phyloP scores from a whole-genome alignment of 2,329 filamentous ascomycete genomes.

The Neophaeococcomyces mojaviensis region DNA sequence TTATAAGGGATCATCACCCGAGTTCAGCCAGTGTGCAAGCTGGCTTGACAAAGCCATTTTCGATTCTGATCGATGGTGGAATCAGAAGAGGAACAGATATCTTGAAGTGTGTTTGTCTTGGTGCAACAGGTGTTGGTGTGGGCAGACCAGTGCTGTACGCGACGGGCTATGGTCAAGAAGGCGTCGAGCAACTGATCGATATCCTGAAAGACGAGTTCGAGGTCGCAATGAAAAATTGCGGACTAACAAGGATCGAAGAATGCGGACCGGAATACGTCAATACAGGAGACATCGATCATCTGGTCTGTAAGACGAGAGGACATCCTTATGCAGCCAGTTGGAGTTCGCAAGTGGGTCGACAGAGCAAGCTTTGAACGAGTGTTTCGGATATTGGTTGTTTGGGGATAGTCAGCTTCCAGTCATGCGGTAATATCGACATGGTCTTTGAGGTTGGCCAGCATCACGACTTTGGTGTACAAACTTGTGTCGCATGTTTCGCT shows the following conservation, averaged over 20 bases:
- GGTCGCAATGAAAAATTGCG: conserved; percentile 41
- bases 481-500: too few species aligned
- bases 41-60: conserved; percentile 27
- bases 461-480: too few species aligned
- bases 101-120: conserved; percentile 47
- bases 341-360: not conserved
- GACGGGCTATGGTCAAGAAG: conserved; percentile 47
- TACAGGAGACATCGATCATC: conserved; percentile 44
- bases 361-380: conserved; percentile 8
- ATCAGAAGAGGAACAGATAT: conserved; percentile 49
- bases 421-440: too few species aligned
- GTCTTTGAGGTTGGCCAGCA: too few species aligned
- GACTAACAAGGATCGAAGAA: conserved; percentile 39
- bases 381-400: not conserved
- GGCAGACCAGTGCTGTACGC: conserved; percentile 48
- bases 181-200: conserved; percentile 47
- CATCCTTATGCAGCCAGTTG: conserved; percentile 36
- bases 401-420: not conserved
- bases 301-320: conserved; percentile 34
- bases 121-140: conserved; percentile 48
- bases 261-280: conserved; percentile 39
- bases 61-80: conserved; percentile 48
- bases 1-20: conserved; percentile 36
- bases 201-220: conserved; percentile 44
- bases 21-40: conserved; percentile 14